Conservation (phyloP, 2,329 filamentous ascomycete genomes). For the Chaetomium sp. region DNA sequence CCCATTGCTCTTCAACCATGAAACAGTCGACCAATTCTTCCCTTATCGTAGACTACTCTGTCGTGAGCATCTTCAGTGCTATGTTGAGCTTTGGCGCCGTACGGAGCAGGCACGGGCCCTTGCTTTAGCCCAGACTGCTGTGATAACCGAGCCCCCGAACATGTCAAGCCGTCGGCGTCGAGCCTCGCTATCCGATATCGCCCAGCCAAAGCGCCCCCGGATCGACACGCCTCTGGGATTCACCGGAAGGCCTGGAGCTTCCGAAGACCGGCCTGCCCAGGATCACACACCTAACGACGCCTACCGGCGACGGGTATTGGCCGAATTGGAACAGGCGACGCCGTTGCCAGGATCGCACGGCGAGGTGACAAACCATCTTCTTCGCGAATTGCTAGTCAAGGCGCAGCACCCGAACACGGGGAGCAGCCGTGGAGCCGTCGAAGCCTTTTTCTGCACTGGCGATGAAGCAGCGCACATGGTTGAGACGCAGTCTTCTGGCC, state of each 20-base stretch:
- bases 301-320: neutral
- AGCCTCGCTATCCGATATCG: constrained; percentile 1
- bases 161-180: neutral
- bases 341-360: neutral
- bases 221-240: neutral
- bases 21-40: neutral
- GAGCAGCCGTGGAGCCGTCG: neutral
- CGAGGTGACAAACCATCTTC: neutral
- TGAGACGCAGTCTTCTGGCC: constrained; percentile 9
- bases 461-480: constrained; percentile 13
- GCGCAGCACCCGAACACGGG: constrained; percentile 1
- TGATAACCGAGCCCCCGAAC: neutral
- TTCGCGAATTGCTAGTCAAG: neutral
- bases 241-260: neutral
- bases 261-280: neutral
- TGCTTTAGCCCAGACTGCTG: neutral
- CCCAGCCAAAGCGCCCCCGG: neutral
- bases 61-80: neutral
- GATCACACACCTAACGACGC: neutral
- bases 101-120: neutral
- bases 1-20: neutral
- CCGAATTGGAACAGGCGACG: neutral
- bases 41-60: neutral
- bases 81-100: neutral
- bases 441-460: constrained; percentile 14